Evolutionary conservation across 2,329 filamentous ascomycete genomes (phyloP).

Genomic region (Chaetomium sp.): DNA sequence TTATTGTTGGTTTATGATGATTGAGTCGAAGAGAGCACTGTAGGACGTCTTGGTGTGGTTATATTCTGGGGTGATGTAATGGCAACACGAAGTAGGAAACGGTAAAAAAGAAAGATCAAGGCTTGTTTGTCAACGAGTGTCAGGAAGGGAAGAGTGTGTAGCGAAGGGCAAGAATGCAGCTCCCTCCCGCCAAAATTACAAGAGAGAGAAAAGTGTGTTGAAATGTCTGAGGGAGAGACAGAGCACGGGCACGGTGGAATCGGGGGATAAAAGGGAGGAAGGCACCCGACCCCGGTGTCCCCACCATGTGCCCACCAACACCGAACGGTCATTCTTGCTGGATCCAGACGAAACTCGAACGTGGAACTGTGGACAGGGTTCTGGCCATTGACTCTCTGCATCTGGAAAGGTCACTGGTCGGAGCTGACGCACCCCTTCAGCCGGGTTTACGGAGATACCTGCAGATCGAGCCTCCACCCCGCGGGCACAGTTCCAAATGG

Average conservation of each 20-base stretch:
- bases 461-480: neutral
- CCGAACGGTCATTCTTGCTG: neutral
- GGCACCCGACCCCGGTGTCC: neutral
- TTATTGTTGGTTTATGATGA: neutral
- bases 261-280: conserved; percentile 23
- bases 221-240: conserved; percentile 3
- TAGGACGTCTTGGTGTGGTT: neutral
- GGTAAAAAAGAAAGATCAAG: conserved; percentile 2
- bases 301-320: neutral
- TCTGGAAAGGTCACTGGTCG: conserved; percentile 9
- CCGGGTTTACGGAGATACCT: conserved; percentile 15
- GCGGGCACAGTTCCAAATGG: neutral
- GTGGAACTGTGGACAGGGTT: conserved; percentile 17
- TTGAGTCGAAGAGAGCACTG: neutral
- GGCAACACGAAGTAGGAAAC: conserved; percentile 1
- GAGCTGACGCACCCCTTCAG: conserved; percentile 5
- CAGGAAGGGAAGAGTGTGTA: conserved; percentile 25
- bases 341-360: conserved; percentile 13
- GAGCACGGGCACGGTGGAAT: neutral
- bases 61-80: neutral
- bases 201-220: conserved; percentile 12
- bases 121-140: conserved; percentile 29
- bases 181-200: conserved; percentile 20
- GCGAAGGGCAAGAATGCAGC: conserved; percentile 18
- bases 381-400: neutral